Base-by-base conservation (phyloP, 345 rosid species). In the Garcia nutans region DNA sequence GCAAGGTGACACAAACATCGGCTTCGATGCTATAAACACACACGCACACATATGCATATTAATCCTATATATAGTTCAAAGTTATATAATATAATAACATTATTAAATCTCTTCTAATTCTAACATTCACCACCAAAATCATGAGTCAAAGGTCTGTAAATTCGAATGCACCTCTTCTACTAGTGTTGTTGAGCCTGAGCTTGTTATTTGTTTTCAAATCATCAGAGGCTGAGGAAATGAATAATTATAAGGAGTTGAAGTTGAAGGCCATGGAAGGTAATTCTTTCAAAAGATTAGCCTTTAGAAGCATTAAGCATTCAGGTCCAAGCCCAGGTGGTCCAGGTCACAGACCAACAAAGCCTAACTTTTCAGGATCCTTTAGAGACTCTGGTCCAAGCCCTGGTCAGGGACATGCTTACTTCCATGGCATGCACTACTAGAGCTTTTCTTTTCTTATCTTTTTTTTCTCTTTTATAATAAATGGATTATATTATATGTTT, bases 261-360 rank as follows among this genome's bases (percentile, higher is more conserved):
- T 19, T 59, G 57, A 22, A 60, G 49, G 68, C 12, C 8, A 13
- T 68, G 49, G 28, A 44, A 59, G 15, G 13, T 0, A 19, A 3
- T 71, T 71, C 71, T 6, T 20, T 12, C 44, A 17, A 68, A 17
- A 52, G 59, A 9, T 28, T 65, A 56, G 67, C 41, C 60, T 11
- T 67, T 19, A 61, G 66, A 19, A 52, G 79, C n/a, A 22, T 62
- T 45, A 77, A 70, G 76, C 31, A 64, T 5, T 86, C 87, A 0
- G 85, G 87, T 19, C 85, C 89, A 4, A 84, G 85, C 70, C 70
- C 65, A 0, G 22, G 73, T 6, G 85, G 82, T 55, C 85, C 79
- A 5, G 84, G 86, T 4, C 85, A 79, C 73, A 68, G 73, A 65
- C n/a, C 56, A 6, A 13, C 1, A 19, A 22, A 33, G 16, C 55